phyloP scores from a whole-genome alignment of 805 yeast species.

The Teunomyces barrocoloradensis region DNA sequence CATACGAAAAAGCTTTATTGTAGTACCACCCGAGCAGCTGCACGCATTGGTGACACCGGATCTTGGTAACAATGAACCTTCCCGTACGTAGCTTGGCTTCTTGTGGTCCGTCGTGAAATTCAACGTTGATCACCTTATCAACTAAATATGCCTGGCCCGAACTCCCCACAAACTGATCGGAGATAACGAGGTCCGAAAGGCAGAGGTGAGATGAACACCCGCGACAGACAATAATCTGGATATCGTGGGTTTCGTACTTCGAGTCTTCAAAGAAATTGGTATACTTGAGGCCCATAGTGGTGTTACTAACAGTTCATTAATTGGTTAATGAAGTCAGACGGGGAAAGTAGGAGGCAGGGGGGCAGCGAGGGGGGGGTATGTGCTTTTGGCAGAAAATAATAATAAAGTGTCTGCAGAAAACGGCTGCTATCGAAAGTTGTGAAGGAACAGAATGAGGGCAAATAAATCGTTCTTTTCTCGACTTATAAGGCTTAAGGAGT shows the following conservation, averaged over 20 bases:
- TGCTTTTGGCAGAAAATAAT: constrained; percentile 1
- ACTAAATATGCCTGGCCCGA: constrained; percentile 43
- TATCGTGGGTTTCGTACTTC: constrained; percentile 34
- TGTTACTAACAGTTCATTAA: background rate
- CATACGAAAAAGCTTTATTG: constrained; percentile 32
- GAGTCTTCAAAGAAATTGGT: constrained; percentile 39
- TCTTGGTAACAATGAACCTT: constrained; percentile 32
- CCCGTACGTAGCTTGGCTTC: constrained; percentile 43
- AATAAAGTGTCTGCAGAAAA: constrained; percentile 1
- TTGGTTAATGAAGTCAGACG: no score
- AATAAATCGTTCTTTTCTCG: no score
- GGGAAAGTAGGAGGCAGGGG: no score
- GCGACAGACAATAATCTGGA: constrained; percentile 40
- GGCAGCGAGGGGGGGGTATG: no score
- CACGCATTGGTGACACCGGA: constrained; percentile 39
- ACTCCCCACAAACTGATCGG: constrained; percentile 39
- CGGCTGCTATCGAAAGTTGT: background rate
- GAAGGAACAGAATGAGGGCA: background rate
- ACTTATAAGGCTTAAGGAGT: no score
- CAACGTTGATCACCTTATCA: constrained; percentile 35
- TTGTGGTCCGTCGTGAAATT: constrained; percentile 22
- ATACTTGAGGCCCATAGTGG: constrained; percentile 37
- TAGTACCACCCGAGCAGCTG: constrained; percentile 40
- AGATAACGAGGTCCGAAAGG: constrained; percentile 31
- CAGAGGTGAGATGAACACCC: constrained; percentile 43